phyloP scores from a whole-genome alignment of 371 early-diverging fungal species.

The Choanephora cucurbitarum region DNA sequence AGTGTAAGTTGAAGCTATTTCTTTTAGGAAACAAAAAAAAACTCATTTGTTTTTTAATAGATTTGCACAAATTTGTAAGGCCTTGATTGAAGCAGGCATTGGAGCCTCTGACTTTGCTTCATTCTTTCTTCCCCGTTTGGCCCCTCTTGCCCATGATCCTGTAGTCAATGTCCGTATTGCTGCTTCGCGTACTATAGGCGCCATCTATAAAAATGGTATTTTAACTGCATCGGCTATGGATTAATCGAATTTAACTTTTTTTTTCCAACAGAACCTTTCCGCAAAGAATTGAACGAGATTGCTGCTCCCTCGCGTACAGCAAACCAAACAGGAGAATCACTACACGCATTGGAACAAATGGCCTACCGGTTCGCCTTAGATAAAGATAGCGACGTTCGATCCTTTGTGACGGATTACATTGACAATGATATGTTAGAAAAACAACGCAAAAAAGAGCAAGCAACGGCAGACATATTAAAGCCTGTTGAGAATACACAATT shows the following conservation, averaged over 20 bases:
- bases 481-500: background rate
- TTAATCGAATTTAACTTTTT: no score
- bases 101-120: constrained; percentile 33
- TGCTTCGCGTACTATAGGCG: constrained; percentile 29
- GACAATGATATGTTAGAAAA: constrained; percentile 19
- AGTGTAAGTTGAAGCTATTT: no score
- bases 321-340: constrained; percentile 19
- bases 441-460: constrained; percentile 21
- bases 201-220: constrained; percentile 33
- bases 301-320: constrained; percentile 21
- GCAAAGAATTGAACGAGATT: constrained; percentile 24
- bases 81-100: constrained; percentile 35
- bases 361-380: constrained; percentile 30
- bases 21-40: no score
- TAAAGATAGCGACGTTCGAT: constrained; percentile 32
- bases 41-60: no score
- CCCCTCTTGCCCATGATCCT: constrained; percentile 35
- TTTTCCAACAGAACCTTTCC: constrained; percentile 28
- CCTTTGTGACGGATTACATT: constrained; percentile 32
- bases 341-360: constrained; percentile 26
- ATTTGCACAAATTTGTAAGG: constrained; percentile 42
- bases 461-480: constrained; percentile 10
- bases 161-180: constrained; percentile 47
- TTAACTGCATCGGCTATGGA: no score
- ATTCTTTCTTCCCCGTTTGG: constrained; percentile 36